Evolutionary conservation across 176 grass and related monocot genomes (phyloP).

Genomic region (Eragrostis curvula): DNA sequence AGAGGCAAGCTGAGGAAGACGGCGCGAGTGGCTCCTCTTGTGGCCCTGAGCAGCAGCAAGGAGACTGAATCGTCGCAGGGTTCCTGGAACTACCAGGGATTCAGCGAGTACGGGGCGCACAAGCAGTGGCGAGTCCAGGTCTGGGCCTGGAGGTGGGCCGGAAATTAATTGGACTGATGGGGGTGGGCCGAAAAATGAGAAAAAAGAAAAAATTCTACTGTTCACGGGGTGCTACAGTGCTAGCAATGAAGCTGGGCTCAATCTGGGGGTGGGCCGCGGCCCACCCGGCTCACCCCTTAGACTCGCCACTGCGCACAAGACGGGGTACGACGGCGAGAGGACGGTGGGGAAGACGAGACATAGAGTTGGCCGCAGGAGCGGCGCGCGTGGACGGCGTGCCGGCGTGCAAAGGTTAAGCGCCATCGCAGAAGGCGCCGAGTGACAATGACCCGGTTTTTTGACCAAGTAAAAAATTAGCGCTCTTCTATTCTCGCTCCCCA

Average conservation of each 20-base stretch:
- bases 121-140: no score
- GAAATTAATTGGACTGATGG: no score
- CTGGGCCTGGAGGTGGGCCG: no score
- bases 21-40: constrained; percentile 23
- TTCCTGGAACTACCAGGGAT: not conserved
- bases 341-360: not conserved
- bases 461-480: no score
- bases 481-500: not conserved
- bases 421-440: constrained; percentile 22
- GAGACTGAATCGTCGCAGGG: not conserved
- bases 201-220: no score
- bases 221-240: no score
- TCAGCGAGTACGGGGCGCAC: not conserved
- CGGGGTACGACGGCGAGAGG: not conserved
- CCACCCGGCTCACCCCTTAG: no score
- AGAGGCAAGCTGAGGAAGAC: not conserved
- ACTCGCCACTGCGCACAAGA: not conserved
- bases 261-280: no score
- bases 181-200: no score
- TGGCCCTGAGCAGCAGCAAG: not conserved
- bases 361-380: not conserved
- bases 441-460: not conserved
- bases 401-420: constrained; percentile 8
- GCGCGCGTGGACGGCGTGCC: constrained; percentile 6
- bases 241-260: no score